A percentile compares a stretch with the other conserved stretches of the same genome.
Conservation (phyloP, 148 eudicot genomes). For the Amaranthus cruentus region DNA sequence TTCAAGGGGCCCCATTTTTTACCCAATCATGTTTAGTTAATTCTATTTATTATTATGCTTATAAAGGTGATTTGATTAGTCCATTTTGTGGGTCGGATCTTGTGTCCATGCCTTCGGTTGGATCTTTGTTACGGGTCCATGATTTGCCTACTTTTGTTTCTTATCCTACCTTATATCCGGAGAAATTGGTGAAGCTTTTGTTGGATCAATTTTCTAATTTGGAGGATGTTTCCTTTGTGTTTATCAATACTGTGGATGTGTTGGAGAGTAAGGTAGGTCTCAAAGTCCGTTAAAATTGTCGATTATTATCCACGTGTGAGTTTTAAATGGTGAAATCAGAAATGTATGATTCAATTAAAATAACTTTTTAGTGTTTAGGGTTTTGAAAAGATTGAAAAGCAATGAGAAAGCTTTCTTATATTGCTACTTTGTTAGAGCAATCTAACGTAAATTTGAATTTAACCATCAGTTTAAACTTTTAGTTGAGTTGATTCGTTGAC, state of each 20-base stretch:
- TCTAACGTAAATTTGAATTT: too few relatives aligned
- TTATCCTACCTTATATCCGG: slow-evolving; percentile 10
- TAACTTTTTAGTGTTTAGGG: too few relatives aligned
- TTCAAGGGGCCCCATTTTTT: slow-evolving; percentile 40
- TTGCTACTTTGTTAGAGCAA: too few relatives aligned
- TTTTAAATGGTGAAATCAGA: too few relatives aligned
- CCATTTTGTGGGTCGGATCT: slow-evolving; percentile 5
- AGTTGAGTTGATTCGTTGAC: too few relatives aligned
- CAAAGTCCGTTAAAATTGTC: too few relatives aligned
- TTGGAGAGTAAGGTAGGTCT: slow-evolving; percentile 26
- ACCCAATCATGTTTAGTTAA: slow-evolving; percentile 45
- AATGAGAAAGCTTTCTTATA: too few relatives aligned
- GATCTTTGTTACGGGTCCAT: slow-evolving; percentile 14
- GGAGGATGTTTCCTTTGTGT: slow-evolving; percentile 17
- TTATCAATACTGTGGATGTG: slow-evolving; percentile 27
- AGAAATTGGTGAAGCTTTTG: not conserved
- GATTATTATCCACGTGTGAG: too few relatives aligned
- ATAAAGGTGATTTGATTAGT: slow-evolving; percentile 23
- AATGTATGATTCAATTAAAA: too few relatives aligned
- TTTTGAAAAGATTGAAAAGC: too few relatives aligned
- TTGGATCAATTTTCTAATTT: slow-evolving; percentile 23
- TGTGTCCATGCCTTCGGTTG: slow-evolving; percentile 24
- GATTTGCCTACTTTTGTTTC: slow-evolving; percentile 33
- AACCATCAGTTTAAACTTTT: too few relatives aligned
- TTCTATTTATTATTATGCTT: slow-evolving; percentile 36